Conservation (phyloP, 2,329 filamentous ascomycete species). For the Tolypocladium ophioglossoides region DNA sequence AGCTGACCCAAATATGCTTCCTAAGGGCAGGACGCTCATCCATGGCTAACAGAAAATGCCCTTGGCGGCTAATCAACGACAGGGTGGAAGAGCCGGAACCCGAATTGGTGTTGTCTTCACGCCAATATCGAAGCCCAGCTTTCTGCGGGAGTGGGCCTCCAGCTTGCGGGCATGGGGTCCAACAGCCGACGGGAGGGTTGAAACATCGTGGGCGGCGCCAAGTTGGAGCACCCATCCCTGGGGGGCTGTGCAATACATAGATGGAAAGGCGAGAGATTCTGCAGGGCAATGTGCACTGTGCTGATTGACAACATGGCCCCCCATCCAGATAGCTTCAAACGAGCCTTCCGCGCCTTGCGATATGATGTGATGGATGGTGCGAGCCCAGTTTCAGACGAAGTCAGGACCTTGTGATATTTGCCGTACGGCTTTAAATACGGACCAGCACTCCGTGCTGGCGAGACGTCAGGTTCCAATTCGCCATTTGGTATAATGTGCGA, state of each 20-base stretch:
- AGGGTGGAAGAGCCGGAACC: background rate
- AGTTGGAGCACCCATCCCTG: conserved; percentile 6
- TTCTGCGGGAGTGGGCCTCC: background rate
- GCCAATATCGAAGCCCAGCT: background rate
- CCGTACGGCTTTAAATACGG: background rate
- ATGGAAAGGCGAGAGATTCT: conserved; percentile 4
- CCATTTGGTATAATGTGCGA: background rate
- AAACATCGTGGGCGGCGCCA: background rate
- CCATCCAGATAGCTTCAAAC: background rate
- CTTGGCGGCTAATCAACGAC: background rate
- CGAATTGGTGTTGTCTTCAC: background rate
- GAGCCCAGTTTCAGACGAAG: background rate
- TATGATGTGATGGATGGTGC: background rate
- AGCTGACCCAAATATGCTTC: background rate
- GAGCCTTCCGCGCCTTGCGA: background rate
- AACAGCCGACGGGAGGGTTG: background rate
- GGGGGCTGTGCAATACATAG: conserved; percentile 19
- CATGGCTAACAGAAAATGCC: background rate
- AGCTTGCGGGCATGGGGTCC: background rate
- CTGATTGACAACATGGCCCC: background rate
- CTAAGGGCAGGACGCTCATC: background rate
- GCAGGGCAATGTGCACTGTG: background rate
- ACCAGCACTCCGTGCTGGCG: background rate
- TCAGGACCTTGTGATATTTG: background rate
- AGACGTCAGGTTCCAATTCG: background rate